Conservation (phyloP, 2,329 filamentous ascomycete species). For the Magnaporthiopsis rhizophila region DNA sequence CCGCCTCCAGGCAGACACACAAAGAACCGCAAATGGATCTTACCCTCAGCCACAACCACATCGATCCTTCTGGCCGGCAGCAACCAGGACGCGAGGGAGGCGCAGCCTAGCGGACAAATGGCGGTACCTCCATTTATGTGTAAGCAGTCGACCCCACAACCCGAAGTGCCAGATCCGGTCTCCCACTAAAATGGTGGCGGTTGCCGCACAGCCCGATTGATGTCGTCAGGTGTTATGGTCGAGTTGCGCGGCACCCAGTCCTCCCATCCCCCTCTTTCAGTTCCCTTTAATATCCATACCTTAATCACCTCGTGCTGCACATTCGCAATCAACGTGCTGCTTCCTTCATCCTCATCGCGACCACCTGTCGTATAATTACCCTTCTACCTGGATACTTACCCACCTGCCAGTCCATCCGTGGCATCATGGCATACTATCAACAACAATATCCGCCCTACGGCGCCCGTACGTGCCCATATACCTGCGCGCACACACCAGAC, state of each 20-base stretch:
- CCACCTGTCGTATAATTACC: too few relatives aligned
- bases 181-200: neutral
- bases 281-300: neutral
- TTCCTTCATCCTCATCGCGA: neutral
- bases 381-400: neutral
- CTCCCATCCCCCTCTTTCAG: neutral
- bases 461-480: slow-evolving; percentile 20
- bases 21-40: neutral
- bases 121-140: neutral
- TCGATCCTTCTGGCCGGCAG: neutral
- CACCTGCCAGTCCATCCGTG: neutral
- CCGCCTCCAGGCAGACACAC: neutral
- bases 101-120: neutral
- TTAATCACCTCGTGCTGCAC: neutral
- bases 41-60: neutral
- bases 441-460: slow-evolving; percentile 26
- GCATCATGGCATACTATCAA: slow-evolving; percentile 23
- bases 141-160: neutral
- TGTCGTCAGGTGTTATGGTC: neutral
- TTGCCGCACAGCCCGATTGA: neutral
- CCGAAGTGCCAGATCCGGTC: too few relatives aligned
- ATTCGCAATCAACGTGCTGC: neutral
- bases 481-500: neutral
- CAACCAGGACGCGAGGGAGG: neutral
- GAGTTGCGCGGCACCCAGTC: neutral